phyloP scores from a whole-genome alignment of 495 filamentous ascomycete species.

The Xylaria venustula region DNA sequence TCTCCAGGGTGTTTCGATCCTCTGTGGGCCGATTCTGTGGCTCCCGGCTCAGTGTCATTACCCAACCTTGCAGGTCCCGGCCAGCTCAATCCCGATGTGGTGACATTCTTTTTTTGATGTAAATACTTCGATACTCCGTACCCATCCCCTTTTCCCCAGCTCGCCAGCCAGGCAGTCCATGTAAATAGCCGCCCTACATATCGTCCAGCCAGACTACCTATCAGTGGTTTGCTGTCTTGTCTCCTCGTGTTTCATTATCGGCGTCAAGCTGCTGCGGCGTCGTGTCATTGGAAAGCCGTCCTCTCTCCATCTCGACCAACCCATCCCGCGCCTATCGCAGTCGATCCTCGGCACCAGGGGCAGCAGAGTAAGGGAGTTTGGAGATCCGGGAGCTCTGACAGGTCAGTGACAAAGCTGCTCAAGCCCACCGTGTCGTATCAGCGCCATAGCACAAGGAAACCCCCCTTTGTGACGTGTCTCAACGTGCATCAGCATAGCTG shows the following conservation, averaged over 20 bases:
- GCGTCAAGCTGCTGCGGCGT: background rate
- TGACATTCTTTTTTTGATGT: background rate
- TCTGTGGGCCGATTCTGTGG: conserved; percentile 2
- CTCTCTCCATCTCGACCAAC: background rate
- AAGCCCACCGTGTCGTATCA: conserved; percentile 21
- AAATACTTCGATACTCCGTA: background rate
- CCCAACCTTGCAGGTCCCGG: background rate
- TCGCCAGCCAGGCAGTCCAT: background rate
- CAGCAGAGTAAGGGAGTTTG: conserved; percentile 19
- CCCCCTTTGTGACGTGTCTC: conserved; percentile 33
- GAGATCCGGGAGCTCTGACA: conserved; percentile 19
- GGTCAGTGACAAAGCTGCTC: conserved; percentile 29
- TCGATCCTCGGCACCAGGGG: conserved; percentile 1
- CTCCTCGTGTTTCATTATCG: conserved; percentile 6
- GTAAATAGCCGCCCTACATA: background rate
- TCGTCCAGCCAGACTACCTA: too few relatives aligned
- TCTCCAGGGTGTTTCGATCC: background rate
- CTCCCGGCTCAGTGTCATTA: background rate
- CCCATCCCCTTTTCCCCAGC: background rate
- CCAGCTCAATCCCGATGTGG: background rate
- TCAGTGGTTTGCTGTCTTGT: background rate
- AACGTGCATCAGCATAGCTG: conserved; percentile 22
- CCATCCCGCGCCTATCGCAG: background rate
- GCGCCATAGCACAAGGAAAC: conserved; percentile 14
- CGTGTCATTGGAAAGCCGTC: background rate